Conservation (phyloP, 2,329 filamentous ascomycete species). For the Sarocladiaceae sp. region DNA sequence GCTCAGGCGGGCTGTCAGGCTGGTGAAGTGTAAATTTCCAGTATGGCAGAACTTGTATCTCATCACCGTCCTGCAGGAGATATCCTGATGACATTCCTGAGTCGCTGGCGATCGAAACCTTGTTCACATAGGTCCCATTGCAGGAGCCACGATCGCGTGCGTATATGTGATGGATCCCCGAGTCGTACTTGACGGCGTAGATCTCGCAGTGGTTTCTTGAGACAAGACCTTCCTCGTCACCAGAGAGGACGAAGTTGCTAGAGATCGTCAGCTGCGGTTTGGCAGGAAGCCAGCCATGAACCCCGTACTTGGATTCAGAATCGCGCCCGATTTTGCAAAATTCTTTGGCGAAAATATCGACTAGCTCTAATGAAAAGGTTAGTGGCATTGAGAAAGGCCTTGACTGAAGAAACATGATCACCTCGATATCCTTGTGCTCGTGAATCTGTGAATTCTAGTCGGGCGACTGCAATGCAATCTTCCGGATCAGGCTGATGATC, state of each 20-base stretch:
- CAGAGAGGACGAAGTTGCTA: conserved; percentile 35
- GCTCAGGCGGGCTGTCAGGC: conserved; percentile 17
- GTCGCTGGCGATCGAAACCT: conserved; percentile 35
- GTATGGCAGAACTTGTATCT: conserved; percentile 36
- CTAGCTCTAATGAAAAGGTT: neutral
- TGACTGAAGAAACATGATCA: neutral
- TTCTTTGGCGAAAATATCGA: conserved; percentile 14
- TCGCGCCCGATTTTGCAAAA: conserved; percentile 33
- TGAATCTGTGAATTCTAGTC: neutral
- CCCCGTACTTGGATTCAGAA: conserved; percentile 28
- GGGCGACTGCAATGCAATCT: neutral
- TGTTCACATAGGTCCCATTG: conserved; percentile 52
- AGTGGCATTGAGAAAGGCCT: conserved; percentile 6
- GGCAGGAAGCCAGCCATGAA: too few relatives aligned
- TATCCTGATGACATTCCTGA: conserved; percentile 34
- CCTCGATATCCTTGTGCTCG: neutral
- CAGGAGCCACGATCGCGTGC: conserved; percentile 51
- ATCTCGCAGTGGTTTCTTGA: conserved; percentile 53
- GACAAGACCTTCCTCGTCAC: conserved; percentile 32
- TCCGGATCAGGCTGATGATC: neutral
- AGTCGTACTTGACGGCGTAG: conserved; percentile 49
- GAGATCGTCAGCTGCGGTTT: too few relatives aligned
- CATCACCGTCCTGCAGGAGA: conserved; percentile 47
- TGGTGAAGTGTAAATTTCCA: conserved; percentile 33
- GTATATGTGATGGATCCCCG: conserved; percentile 40